Conservation (phyloP, 495 filamentous ascomycete species). For the Aspergillus funiculosus region DNA sequence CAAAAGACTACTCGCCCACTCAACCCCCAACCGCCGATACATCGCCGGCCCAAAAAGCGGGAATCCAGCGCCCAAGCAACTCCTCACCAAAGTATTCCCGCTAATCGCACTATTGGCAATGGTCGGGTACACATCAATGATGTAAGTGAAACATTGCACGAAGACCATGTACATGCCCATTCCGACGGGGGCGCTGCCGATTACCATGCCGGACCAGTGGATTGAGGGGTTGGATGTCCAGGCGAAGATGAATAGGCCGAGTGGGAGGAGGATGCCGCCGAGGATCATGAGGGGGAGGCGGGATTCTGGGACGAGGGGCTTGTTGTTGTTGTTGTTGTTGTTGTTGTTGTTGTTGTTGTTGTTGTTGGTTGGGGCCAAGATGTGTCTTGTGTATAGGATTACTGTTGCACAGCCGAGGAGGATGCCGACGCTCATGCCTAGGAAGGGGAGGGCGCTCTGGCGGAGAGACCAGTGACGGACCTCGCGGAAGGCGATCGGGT, state of each 20-base stretch:
- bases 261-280: conserved; percentile 24
- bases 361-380: conserved; percentile 36
- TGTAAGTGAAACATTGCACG: conserved; percentile 58
- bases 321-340: conserved; percentile 36
- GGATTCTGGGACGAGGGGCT: conserved; percentile 24
- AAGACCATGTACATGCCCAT: conserved; percentile 60
- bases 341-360: conserved; percentile 45
- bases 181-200: conserved; percentile 55
- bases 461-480: conserved; percentile 40
- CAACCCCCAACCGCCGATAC: conserved; percentile 55
- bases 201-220: conserved; percentile 54
- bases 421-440: conserved; percentile 40
- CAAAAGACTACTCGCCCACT: conserved; percentile 55
- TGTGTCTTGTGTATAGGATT: no score
- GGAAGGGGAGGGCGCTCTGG: conserved; percentile 34
- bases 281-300: conserved; percentile 24
- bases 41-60: conserved; percentile 47
- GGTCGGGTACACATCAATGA: conserved; percentile 63
- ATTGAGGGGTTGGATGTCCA: conserved; percentile 55
- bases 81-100: conserved; percentile 38
- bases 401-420: conserved; percentile 37
- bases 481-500: conserved; percentile 39
- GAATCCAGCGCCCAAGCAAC: conserved; percentile 41
- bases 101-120: conserved; percentile 59
- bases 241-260: conserved; percentile 49